phyloP scores from a whole-genome alignment of 495 filamentous ascomycete genomes.

The Penicillium canescens region DNA sequence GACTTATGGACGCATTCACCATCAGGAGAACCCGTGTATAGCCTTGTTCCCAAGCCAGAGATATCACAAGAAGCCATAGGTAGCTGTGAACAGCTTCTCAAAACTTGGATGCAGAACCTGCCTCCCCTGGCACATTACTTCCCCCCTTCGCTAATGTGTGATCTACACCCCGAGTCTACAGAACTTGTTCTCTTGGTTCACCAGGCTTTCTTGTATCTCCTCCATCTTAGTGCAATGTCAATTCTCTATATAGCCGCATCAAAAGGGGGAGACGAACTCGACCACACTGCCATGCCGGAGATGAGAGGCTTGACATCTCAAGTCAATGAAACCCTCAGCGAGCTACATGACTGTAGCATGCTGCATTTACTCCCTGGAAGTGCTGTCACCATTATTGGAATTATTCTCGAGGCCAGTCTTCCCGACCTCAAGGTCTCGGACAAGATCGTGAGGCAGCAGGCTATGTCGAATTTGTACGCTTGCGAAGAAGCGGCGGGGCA shows the following conservation, averaged over 20 bases:
- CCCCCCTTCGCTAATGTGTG: neutral
- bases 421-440: constrained; percentile 5
- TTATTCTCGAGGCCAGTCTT: constrained; percentile 6
- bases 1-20: constrained; percentile 1
- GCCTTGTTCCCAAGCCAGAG: neutral
- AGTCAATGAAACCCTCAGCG: constrained; percentile 6
- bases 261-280: neutral
- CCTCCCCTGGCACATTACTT: constrained; percentile 7
- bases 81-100: constrained; percentile 6
- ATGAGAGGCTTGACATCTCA: constrained; percentile 1
- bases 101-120: constrained; percentile 7
- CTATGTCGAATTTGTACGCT: constrained; percentile 6
- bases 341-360: constrained; percentile 6
- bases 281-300: neutral
- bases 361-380: constrained; percentile 5
- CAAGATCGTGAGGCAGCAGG: constrained; percentile 4
- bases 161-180: neutral
- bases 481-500: constrained; percentile 7
- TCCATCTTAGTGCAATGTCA: constrained; percentile 6
- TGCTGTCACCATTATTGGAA: constrained; percentile 1
- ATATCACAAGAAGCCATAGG: neutral
- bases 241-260: constrained; percentile 2
- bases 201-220: constrained; percentile 6
- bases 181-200: constrained; percentile 4
- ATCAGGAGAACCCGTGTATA: neutral